Base-by-base conservation (phyloP, 2,329 filamentous ascomycete species). In the Westerdykella aurantiaca region DNA sequence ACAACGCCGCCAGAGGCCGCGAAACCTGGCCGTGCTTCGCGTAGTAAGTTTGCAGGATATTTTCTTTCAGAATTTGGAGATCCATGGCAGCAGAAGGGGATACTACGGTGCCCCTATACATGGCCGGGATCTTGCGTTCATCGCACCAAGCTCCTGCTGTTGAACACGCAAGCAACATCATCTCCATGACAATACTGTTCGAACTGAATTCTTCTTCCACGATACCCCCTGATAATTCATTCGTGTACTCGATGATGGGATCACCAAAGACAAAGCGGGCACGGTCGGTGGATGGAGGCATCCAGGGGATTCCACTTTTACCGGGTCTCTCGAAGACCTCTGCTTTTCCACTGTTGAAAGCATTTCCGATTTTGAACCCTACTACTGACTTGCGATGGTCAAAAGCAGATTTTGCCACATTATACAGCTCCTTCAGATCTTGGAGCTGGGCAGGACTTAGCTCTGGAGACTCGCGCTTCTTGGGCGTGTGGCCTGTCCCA, bases 121-220 rank as follows among this genome's bases (percentile, higher is more conserved):
- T 68, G 37, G 70, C 67, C 0, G 78, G 77, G 22, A 80, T 72
- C 6, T 68, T 61, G 14, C 77, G 68, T 34, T 75, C 71, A n/a
- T 63, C 59, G 51, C 74, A 76, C 76, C 76, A 81, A 11, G 60
- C 52, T 12, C 69, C 76, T 6, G 71, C 73, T n/a, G 73, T 63
- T 39, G 74, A 69, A 43, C 72, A 71, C 13, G 75, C 79, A 17
- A 82, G 59, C 46, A 80, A 63, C 80, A 83, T 84, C 45, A 66
- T 55, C 45, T 68, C 63, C 39, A 59, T 57, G 2, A 64, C 57
- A 48, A 68, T 61, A 18, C 66, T 57, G 16, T 34, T 56, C 3
- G 61, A 49, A 17, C 49, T 42, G n/a, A 60, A 23, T 10, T 14
- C 49, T 5, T 48, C 49, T 17, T 48, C 42, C 16, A 56, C 34